A percentile compares a stretch with the other conserved stretches of the same genome.
These are phyloP conservation scores for Monosporascus sp. DNA, from an alignment of 2,329 filamentous ascomycete genomes.

Conservation along the genomic window DNA sequence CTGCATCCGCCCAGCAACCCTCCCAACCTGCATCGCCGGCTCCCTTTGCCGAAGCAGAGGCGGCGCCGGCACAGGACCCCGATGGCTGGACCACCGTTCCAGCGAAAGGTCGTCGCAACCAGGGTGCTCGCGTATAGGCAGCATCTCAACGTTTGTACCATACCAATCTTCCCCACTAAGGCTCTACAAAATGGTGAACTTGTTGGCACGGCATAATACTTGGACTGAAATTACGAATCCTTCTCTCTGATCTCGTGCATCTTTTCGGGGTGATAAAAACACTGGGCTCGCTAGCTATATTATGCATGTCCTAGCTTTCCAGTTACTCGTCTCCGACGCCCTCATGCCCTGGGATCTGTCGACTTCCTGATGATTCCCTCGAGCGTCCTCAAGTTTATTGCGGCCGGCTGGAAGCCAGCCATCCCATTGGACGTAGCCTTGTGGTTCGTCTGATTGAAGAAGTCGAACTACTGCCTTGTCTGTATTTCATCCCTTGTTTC, in stretches of 20 bases:
- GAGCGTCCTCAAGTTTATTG: background rate
- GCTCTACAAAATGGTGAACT: conserved; percentile 7
- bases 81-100: conserved; percentile 61
- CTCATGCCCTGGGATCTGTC: background rate
- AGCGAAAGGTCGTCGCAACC: conserved; percentile 32
- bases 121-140: conserved; percentile 12
- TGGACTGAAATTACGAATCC: background rate
- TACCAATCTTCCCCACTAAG: conserved; percentile 19
- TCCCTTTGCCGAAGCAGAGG: conserved; percentile 18
- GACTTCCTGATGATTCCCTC: background rate
- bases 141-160: conserved; percentile 16
- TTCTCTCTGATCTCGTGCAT: background rate
- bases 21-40: conserved; percentile 20
- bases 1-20: conserved; percentile 31
- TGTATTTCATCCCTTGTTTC: too few species aligned
- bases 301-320: background rate
- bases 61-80: conserved; percentile 41
- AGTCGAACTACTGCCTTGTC: too few species aligned
- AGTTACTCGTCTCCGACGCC: background rate
- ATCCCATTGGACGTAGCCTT: too few species aligned
- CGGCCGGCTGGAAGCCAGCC: background rate
- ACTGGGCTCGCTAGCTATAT: background rate
- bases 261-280: background rate
- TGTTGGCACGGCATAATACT: background rate
- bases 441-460: too few species aligned